Evolutionary conservation across 140 eudicot species (phyloP), one percentile per base, ranked within the genome.

Genomic region (Bidens hawaiensis): DNA sequence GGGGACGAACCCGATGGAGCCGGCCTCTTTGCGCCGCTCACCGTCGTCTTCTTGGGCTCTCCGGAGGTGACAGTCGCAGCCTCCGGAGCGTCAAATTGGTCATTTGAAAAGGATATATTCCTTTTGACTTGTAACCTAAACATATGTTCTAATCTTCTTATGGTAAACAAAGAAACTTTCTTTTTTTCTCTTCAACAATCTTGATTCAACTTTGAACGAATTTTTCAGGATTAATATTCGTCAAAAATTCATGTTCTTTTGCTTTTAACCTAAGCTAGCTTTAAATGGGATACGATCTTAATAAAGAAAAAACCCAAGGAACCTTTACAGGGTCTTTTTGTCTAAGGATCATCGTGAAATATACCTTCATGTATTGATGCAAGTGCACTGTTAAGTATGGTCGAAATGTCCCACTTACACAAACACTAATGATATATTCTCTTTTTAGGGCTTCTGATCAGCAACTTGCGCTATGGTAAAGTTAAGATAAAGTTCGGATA

Each of bases 21-120:
- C n/a, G n/a, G n/a, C n/a, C n/a, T n/a, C n/a, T n/a, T n/a, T n/a
- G n/a, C n/a, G n/a, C n/a, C n/a, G n/a, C n/a, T n/a, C n/a, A n/a
- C n/a, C n/a, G n/a, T n/a, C n/a, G n/a, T n/a, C n/a, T n/a, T n/a
- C n/a, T n/a, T n/a, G n/a, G n/a, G n/a, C n/a, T n/a, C n/a, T n/a
- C n/a, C n/a, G n/a, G n/a, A n/a, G n/a, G n/a, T n/a, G n/a, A n/a
- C n/a, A n/a, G n/a, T n/a, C n/a, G n/a, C n/a, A n/a, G n/a, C n/a
- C n/a, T n/a, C n/a, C 34, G 42, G 68, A 15, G 78, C 67, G 57
- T 66, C 28, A 47, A 73, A 33, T 46, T 73, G 68, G 62, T 64
- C 73, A 64, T 46, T 72, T 46, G 33, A 27, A 48, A 64, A 11
- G 60, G 54, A 73, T 65, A 57, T 55, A 65, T 73, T 65, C 78